phyloP scores from a whole-genome alignment of 2,329 filamentous ascomycete genomes.

The Bipolaris gigantea region DNA sequence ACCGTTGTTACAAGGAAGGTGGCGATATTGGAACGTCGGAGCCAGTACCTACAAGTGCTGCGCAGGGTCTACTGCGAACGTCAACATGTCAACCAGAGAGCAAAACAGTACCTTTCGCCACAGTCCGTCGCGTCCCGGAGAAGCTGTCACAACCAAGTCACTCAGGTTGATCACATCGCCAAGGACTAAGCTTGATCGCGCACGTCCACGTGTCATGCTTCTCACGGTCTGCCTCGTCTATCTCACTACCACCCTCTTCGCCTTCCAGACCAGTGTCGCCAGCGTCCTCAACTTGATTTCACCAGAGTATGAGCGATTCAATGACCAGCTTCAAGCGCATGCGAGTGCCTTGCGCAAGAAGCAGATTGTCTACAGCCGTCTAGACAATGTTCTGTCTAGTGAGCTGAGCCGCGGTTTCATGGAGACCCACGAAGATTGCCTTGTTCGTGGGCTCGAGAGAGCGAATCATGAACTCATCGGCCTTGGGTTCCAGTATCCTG shows the following conservation, averaged over 20 bases:
- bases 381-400: slow-evolving; percentile 11
- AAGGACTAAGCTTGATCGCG: background rate
- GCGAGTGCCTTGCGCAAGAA: slow-evolving; percentile 2
- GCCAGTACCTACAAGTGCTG: background rate
- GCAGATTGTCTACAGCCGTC: slow-evolving; percentile 5
- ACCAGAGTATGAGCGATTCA: slow-evolving; percentile 7
- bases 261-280: slow-evolving; percentile 7
- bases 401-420: slow-evolving; percentile 14
- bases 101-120: background rate
- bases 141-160: background rate
- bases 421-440: slow-evolving; percentile 32
- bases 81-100: background rate
- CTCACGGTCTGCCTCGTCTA: slow-evolving; percentile 11
- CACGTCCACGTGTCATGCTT: slow-evolving; percentile 6
- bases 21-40: background rate
- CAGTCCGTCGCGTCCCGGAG: background rate
- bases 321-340: slow-evolving; percentile 4
- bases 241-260: slow-evolving; percentile 10
- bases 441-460: slow-evolving; percentile 22
- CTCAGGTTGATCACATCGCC: background rate
- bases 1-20: background rate
- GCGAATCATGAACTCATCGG: slow-evolving; percentile 16
- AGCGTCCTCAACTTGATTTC: slow-evolving; percentile 2
- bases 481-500: slow-evolving; percentile 15
- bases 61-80: background rate